Base-by-base conservation (phyloP, 192 early-diverging fungal species). In the Entomortierella parvispora region DNA sequence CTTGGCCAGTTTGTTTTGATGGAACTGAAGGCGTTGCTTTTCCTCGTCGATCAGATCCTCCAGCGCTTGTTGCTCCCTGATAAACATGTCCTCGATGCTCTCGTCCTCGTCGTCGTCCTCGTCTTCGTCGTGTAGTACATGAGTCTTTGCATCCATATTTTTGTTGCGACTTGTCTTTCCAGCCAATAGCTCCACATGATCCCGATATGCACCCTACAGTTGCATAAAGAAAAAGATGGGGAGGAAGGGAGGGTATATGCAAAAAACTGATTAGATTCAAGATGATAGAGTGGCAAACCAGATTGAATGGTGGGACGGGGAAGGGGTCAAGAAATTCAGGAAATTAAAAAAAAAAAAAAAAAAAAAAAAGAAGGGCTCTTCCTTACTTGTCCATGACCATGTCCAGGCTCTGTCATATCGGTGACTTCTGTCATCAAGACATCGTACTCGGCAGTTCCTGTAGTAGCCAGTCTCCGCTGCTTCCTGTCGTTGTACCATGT, bases 401-500 rank as follows among this genome's bases (percentile, higher is more conserved):
- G 62, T 51, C 14, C 26, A 25, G 49, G 34, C 40, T 76, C 70
- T 17, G 70, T 48, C 65, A 68, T 62, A 50, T 76, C 72, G 37
- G 47, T 43, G 8, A 55, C 28, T 15, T 76, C 72, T 1, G 65
- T 50, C 31, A 60, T 76, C 44, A 76, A 44, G 28, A 68, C 59
- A 58, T 68, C 46, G 31, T 76, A 76, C 37, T 76, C 72, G 42
- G 47, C 22, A n/a, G 23, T 23, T 15, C 37, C 53, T 0, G 50
- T 46, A 15, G 37, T 55, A 15, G 69, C 72, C 37, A 33, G 37
- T 25, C 59, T n/a, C 11, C 58, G 58, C 15, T 68, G 64, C 32
- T 49, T 59, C 32, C 72, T 40, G 43, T 76, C 62, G 3, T 57
- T 52, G 17, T 50, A 57, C 72, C 72, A 76, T 22, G 72, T 54